These are phyloP conservation scores for Achlya hypogyna DNA, from an alignment of 352 stramenopile species.

Conservation along the genomic window DNA sequence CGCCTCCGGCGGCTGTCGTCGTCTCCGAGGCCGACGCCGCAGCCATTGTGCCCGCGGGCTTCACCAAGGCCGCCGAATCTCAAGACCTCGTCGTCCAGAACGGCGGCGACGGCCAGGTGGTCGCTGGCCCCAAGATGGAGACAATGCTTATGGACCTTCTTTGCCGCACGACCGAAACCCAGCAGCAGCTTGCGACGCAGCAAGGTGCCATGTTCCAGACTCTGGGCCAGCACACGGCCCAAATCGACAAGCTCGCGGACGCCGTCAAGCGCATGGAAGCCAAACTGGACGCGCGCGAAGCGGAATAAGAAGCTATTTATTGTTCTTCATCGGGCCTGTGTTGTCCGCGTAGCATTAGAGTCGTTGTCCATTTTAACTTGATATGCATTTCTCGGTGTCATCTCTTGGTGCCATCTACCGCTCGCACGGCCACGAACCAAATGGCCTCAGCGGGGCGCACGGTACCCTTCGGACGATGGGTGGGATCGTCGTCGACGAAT, in stretches of 20 bases:
- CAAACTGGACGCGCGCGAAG: slow-evolving; percentile 77
- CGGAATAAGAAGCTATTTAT: slow-evolving; percentile 35
- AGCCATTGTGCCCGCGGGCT: slow-evolving; percentile 28
- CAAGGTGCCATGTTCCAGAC: slow-evolving; percentile 86
- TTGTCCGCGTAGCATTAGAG: neutral
- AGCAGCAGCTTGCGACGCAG: slow-evolving; percentile 85
- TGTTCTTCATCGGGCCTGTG: neutral
- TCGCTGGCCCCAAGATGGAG: slow-evolving; percentile 80
- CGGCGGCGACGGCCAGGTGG: slow-evolving; percentile 68
- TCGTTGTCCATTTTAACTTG: neutral
- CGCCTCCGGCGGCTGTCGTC: slow-evolving; percentile 32
- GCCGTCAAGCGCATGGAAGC: slow-evolving; percentile 84
- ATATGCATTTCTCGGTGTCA: no score
- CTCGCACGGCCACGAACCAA: no score
- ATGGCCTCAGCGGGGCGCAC: no score
- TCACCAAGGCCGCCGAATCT: slow-evolving; percentile 7
- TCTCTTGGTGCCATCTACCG: no score
- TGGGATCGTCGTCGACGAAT: no score
- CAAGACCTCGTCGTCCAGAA: slow-evolving; percentile 77
- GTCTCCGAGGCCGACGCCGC: slow-evolving; percentile 26
- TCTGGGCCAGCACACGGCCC: slow-evolving; percentile 81
- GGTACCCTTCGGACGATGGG: no score
- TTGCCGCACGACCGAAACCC: slow-evolving; percentile 79
- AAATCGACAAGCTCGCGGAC: slow-evolving; percentile 80
- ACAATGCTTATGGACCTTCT: slow-evolving; percentile 86